A percentile compares a stretch with the other conserved stretches of the same genome.
These are phyloP conservation scores for Trichoderma virens DNA, from an alignment of 495 filamentous ascomycete species.

Conservation along the genomic window DNA sequence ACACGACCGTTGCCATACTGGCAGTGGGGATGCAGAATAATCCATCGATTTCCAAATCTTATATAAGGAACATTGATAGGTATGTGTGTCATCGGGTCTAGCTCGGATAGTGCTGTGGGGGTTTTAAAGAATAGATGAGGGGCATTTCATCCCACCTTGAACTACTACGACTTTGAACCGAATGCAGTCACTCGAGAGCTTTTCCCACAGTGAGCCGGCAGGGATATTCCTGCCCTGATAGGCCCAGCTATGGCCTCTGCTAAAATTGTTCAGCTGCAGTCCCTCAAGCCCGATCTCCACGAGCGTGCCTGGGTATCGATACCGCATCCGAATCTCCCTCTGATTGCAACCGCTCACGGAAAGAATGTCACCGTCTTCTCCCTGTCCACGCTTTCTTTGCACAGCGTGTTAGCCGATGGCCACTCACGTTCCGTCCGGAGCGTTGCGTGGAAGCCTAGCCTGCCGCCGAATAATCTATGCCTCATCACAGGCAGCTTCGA, in stretches of 20 bases:
- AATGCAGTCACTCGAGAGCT: neutral
- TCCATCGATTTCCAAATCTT: too few species aligned
- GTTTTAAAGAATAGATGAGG: neutral
- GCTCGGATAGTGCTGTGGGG: too few species aligned
- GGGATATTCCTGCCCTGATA: neutral
- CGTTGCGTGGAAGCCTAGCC: slow-evolving; percentile 74
- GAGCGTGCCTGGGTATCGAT: slow-evolving; percentile 78
- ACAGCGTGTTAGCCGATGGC: slow-evolving; percentile 73
- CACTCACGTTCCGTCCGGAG: slow-evolving; percentile 81
- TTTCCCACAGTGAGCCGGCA: neutral
- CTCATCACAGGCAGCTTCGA: slow-evolving; percentile 92
- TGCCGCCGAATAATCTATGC: slow-evolving; percentile 52
- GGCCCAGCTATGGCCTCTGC: neutral
- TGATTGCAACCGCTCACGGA: slow-evolving; percentile 81
- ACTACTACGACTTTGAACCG: neutral
- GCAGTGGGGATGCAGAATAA: too few species aligned
- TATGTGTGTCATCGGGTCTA: too few species aligned
- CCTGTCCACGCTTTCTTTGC: slow-evolving; percentile 66
- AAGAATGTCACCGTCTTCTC: slow-evolving; percentile 84
- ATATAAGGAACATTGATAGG: too few species aligned
- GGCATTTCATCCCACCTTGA: neutral
- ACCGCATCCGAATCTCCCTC: slow-evolving; percentile 78
- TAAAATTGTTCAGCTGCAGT: slow-evolving; percentile 26
- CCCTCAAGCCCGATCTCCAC: slow-evolving; percentile 60
- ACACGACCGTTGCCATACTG: too few species aligned